phyloP scores from a whole-genome alignment of 805 yeast genomes.

The Suhomyces sp. region DNA sequence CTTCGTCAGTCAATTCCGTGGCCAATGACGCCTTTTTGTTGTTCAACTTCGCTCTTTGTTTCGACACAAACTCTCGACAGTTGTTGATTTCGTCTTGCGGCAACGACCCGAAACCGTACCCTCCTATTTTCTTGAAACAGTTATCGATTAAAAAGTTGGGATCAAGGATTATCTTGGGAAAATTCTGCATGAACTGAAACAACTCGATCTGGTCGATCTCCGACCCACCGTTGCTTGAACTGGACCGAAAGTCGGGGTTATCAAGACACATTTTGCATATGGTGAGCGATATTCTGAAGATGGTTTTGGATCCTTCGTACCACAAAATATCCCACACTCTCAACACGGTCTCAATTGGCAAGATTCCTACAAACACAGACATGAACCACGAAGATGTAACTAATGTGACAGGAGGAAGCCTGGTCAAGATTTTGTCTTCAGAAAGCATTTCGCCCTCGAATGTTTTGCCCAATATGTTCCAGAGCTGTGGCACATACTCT shows the following conservation, averaged over 20 bases:
- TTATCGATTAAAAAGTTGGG: constrained; percentile 68
- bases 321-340: constrained; percentile 94
- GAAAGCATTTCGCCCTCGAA: constrained; percentile 39
- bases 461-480: constrained; percentile 51
- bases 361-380: constrained; percentile 89
- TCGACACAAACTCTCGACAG: constrained; percentile 74
- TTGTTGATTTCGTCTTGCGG: constrained; percentile 79
- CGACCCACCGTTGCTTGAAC: constrained; percentile 14
- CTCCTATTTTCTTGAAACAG: constrained; percentile 70
- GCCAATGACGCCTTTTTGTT: constrained; percentile 26
- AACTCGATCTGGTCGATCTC: constrained; percentile 47
- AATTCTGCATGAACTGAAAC: constrained; percentile 82
- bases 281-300: constrained; percentile 79
- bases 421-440: constrained; percentile 56
- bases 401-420: constrained; percentile 84
- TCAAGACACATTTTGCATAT: constrained; percentile 63
- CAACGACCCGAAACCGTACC: constrained; percentile 62
- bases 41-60: constrained; percentile 47
- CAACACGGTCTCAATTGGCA: constrained; percentile 85
- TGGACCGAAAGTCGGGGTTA: constrained; percentile 55
- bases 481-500: constrained; percentile 79
- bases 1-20: constrained; percentile 39
- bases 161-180: constrained; percentile 68
- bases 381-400: constrained; percentile 98
- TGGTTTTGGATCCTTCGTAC: constrained; percentile 84